Evolutionary conservation across 2,329 filamentous ascomycete species (phyloP).

Genomic region (Laburnicola sp.): DNA sequence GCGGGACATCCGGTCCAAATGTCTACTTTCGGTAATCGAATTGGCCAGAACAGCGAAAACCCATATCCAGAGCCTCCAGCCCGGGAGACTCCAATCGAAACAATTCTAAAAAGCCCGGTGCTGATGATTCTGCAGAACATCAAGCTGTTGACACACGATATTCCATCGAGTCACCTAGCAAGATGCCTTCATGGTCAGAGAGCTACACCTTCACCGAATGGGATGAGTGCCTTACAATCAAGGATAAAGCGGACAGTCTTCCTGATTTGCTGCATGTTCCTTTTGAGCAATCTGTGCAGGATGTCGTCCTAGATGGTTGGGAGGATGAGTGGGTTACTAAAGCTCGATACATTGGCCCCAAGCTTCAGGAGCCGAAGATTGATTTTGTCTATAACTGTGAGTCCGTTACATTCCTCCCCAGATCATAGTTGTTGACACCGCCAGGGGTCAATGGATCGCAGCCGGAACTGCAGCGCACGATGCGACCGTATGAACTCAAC

Average conservation of each 20-base stretch:
- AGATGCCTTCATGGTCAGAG: conserved; percentile 17
- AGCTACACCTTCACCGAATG: conserved; percentile 28
- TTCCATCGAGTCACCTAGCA: conserved; percentile 12
- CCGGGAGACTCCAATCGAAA: background rate
- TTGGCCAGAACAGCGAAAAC: background rate
- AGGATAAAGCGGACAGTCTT: conserved; percentile 35
- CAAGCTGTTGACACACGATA: background rate
- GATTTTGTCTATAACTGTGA: conserved; percentile 50
- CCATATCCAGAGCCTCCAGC: conserved; percentile 6
- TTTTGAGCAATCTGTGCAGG: conserved; percentile 45
- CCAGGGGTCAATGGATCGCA: conserved; percentile 52
- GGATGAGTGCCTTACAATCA: conserved; percentile 34
- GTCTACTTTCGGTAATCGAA: no score
- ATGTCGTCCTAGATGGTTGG: conserved; percentile 47
- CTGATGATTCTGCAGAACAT: background rate
- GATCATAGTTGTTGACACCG: conserved; percentile 1
- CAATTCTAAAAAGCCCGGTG: background rate
- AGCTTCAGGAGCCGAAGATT: conserved; percentile 47
- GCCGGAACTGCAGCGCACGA: conserved; percentile 41
- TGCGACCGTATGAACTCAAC: conserved; percentile 46
- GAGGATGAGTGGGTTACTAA: conserved; percentile 50
- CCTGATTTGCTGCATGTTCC: conserved; percentile 48
- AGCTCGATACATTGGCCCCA: conserved; percentile 37
- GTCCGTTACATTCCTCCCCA: conserved; percentile 2
- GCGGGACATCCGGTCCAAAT: conserved; percentile 5